These are phyloP conservation scores for Neocallimastix lanati DNA, from an alignment of 192 early-diverging fungal species.

Conservation along the genomic window DNA sequence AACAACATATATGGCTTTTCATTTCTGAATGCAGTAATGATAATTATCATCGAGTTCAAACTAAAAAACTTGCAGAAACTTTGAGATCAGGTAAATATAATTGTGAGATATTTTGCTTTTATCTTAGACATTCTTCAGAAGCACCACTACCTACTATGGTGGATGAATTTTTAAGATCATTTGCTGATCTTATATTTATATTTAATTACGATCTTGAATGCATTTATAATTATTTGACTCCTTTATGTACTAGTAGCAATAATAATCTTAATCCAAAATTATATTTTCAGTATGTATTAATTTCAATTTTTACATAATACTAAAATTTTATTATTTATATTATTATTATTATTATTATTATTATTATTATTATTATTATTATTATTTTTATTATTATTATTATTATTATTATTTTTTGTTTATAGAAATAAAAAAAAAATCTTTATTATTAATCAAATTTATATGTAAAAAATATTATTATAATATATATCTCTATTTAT, in stretches of 20 bases:
- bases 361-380: no score
- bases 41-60: not conserved
- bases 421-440: no score
- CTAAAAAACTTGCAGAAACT: not conserved
- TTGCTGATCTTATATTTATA: not conserved
- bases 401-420: no score
- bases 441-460: no score
- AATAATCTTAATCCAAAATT: not conserved
- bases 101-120: not conserved
- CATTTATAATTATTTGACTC: not conserved
- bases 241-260: not conserved
- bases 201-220: not conserved
- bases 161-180: not conserved
- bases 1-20: not conserved
- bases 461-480: no score
- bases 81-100: not conserved
- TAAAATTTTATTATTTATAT: no score
- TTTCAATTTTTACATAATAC: no score
- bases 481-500: no score
- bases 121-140: not conserved
- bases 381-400: no score
- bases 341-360: no score
- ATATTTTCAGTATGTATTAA: not conserved
- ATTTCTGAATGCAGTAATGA: not conserved
- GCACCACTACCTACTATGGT: not conserved